Evolutionary conservation across 345 rosid species (phyloP), one percentile per base, ranked within the genome.

Genomic region (Pelargonium nanum): DNA sequence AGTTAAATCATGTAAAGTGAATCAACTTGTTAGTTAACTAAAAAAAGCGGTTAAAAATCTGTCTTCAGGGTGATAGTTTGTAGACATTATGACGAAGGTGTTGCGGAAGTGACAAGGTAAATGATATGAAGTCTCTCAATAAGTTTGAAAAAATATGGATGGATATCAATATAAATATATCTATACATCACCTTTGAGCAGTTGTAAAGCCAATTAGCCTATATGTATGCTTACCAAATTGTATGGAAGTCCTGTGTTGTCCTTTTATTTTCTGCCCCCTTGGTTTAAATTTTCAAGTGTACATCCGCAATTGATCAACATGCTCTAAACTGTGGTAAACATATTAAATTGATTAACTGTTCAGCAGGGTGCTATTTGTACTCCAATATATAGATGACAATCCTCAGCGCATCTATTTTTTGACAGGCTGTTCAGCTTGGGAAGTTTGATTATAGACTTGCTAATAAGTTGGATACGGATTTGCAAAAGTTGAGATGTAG

Each of bases 401-500:
- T 22, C 13, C 15, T 16, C 21, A 5, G 4, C 6, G 19, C 8
- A 25, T 12, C 16, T 22, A 58, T 58, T 63, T 19, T 69, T 58
- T 63, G 55, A 63, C 90, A 94, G 88, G 97, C 86, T 26, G 83
- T 94, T 80, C 95, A 90, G 65, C 77, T 94, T 28, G 72, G 73
- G 57, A 94, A 90, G 76, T 94, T 88, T 70, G 99, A 94, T 75
- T 94, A 90, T 68, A 86, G 99, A 68, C 92, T 94, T 1, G 79
- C 97, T 61, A 94, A 94, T 78, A 94, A 72, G 75, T 71, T 94
- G 83, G 81, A 78, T 68, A 74, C 85, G 20, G 91, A 90, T 55
- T 62, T 94, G 70, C 99, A 94, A 72, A 89, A 89, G 73, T 68
- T 94, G 77, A 85, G 99, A 73, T 94, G 99, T 69, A 82, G 96